Base-by-base conservation (phyloP, 768 basidiomycete genomes). In the Suillus alpinus region DNA sequence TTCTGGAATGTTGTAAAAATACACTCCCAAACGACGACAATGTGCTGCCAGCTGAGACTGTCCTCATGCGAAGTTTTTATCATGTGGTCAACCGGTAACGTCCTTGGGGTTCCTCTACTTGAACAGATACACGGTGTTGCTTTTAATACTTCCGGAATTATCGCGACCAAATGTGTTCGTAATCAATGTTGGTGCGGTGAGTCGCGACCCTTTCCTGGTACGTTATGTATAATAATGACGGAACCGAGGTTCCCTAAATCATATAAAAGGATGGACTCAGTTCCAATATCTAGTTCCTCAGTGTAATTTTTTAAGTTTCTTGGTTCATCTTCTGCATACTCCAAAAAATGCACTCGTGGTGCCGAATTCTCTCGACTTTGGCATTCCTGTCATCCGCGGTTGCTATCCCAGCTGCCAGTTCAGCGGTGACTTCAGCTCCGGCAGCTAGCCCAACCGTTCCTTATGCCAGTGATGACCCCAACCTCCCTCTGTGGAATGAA, bases 401-500 rank as follows among this genome's bases (percentile, higher is more conserved):
- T 18, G 70, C 71, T 44, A 61, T 60, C 3, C 47, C 67, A 10
- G 39, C 44, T 29, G 56, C 72, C 1, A 9, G 9, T 39, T 69
- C 74, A n/a, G n/a, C 59, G 1, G 43, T 65, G 32, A 43, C 68
- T 31, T 66, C 77, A 50, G 68, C 74, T 2, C 65, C 75, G 13
- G 66, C 71, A 13, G 56, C 80, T 5, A 66, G 74, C 16, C 77
- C 81, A 5, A 83, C 84, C 9, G 77, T 79, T 16, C 76, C 79
- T 23, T 78, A 74, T 62, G 79, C 79, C 6, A 76, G 74, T 47
- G 69, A 76, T 14, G 72, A 82, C 60, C 81, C 84, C 31, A 86
- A 86, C 67, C 66, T 65, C 51, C 75, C 74, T 20, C 63, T 81
- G 7, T 70, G 83, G 84, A 70, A 66, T 70, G 60, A 66, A 12